A percentile compares a stretch with the other conserved stretches of the same genome.
phyloP scores from a whole-genome alignment of 768 basidiomycete genomes.

The Mycena pura region DNA sequence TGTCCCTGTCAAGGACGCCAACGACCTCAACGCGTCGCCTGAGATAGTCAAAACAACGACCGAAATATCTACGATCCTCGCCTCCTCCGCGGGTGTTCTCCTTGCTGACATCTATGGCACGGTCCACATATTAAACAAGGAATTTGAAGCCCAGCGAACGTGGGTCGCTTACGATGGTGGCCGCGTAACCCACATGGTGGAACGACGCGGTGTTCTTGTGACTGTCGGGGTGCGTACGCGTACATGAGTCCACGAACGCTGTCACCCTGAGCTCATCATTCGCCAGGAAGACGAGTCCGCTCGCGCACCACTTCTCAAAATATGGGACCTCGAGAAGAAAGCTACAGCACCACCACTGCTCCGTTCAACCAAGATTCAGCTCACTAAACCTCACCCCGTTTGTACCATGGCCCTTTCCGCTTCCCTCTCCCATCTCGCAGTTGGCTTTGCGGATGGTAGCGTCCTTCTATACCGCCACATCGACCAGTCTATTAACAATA shows the following conservation, averaged over 20 bases:
- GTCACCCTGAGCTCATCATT: conserved; percentile 12
- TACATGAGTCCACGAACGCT: not conserved
- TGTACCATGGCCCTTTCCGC: conserved; percentile 82
- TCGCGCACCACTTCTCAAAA: conserved; percentile 75
- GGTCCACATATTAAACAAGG: conserved; percentile 75
- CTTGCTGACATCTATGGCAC: conserved; percentile 89
- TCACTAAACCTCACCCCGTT: conserved; percentile 82
- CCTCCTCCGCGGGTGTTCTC: conserved; percentile 70
- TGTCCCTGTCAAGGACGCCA: conserved; percentile 75
- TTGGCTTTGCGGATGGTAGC: conserved; percentile 94
- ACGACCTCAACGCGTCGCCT: conserved; percentile 77
- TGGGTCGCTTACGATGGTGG: conserved; percentile 86
- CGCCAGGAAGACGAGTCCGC: conserved; percentile 76
- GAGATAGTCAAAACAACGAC: conserved; percentile 78
- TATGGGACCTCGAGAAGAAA: conserved; percentile 87
- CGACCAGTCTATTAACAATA: conserved; percentile 84
- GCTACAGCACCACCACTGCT: conserved; percentile 66
- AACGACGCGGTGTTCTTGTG: conserved; percentile 81
- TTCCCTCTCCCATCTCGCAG: conserved; percentile 81
- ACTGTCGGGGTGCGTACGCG: conserved; percentile 78
- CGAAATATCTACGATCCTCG: conserved; percentile 75
- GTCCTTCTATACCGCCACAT: conserved; percentile 91
- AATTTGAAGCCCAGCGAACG: conserved; percentile 72
- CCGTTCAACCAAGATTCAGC: conserved; percentile 79
- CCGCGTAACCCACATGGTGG: conserved; percentile 86